phyloP scores from a whole-genome alignment of 176 grass and related monocot species.

The Carex parvula region DNA sequence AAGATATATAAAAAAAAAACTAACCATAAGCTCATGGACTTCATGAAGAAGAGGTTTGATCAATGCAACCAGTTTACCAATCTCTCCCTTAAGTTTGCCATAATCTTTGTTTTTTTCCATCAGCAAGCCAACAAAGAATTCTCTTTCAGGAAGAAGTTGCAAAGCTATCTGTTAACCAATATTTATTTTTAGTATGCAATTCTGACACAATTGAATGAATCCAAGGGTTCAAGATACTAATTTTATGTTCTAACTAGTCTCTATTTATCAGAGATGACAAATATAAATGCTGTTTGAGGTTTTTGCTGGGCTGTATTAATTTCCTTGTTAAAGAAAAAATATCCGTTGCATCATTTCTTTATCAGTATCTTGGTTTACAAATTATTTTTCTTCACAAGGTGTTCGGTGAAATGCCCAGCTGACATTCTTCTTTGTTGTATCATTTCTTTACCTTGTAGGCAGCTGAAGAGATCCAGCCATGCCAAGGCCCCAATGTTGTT shows the following conservation, averaged over 20 bases:
- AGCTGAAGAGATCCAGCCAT: constrained; percentile 91
- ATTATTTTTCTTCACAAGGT: not conserved
- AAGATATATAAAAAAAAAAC: not conserved
- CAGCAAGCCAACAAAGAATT: constrained; percentile 40
- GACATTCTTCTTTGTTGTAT: not conserved
- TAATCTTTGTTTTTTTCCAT: constrained; percentile 31
- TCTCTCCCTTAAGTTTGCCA: constrained; percentile 33
- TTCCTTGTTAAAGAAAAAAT: not conserved
- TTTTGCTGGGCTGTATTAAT: not conserved
- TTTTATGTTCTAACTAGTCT: not conserved
- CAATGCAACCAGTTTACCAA: constrained; percentile 31
- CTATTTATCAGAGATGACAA: not conserved
- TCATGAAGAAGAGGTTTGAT: constrained; percentile 59
- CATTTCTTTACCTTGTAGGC: constrained; percentile 58
- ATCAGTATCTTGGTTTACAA: not conserved
- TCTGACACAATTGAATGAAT: not conserved
- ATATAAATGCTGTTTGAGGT: not conserved
- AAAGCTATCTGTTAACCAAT: constrained; percentile 47
- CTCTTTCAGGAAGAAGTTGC: constrained; percentile 75
- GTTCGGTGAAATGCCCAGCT: not conserved
- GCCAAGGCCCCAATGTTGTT: constrained; percentile 59
- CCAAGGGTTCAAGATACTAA: not conserved
- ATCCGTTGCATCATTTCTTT: not conserved
- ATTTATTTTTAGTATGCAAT: not conserved
- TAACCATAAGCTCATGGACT: constrained; percentile 62